Percentiles rank a stretch among this genome's conserved stretches.
phyloP scores from a whole-genome alignment of 805 yeast genomes.

The Metschnikowia corniflorae region DNA sequence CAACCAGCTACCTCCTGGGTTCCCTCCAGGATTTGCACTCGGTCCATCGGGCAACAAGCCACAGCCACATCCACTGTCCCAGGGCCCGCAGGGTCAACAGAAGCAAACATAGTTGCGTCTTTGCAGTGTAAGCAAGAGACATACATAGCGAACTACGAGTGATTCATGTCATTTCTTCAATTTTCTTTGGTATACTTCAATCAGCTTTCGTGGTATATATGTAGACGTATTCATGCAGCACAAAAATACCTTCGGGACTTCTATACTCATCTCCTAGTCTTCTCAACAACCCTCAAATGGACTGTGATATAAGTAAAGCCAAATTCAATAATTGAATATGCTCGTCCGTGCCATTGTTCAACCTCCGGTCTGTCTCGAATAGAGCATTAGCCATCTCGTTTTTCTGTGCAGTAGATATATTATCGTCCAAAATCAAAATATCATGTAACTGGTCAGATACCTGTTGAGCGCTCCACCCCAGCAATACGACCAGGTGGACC shows the following conservation, averaged over 20 bases:
- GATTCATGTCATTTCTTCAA: no score
- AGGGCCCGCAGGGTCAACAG: no score
- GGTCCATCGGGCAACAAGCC: neutral
- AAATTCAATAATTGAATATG: conserved; percentile 75
- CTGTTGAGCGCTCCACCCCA: conserved; percentile 81
- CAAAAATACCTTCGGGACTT: no score
- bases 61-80: no score
- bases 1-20: conserved; percentile 6
- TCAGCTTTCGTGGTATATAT: no score
- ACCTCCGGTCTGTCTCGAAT: conserved; percentile 69
- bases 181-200: no score
- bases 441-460: conserved; percentile 71
- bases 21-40: conserved; percentile 10
- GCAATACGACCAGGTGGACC: conserved; percentile 51
- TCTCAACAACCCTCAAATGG: neutral
- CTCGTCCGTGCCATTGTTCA: conserved; percentile 87
- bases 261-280: neutral
- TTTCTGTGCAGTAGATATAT: conserved; percentile 51
- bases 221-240: no score
- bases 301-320: conserved; percentile 31
- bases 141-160: no score
- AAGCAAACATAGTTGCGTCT: no score
- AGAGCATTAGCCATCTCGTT: conserved; percentile 59
- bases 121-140: no score
- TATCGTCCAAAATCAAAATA: conserved; percentile 52